These are phyloP conservation scores for Rasamsonia emersonii DNA, from an alignment of 2,329 filamentous ascomycete species.

Conservation along the genomic window DNA sequence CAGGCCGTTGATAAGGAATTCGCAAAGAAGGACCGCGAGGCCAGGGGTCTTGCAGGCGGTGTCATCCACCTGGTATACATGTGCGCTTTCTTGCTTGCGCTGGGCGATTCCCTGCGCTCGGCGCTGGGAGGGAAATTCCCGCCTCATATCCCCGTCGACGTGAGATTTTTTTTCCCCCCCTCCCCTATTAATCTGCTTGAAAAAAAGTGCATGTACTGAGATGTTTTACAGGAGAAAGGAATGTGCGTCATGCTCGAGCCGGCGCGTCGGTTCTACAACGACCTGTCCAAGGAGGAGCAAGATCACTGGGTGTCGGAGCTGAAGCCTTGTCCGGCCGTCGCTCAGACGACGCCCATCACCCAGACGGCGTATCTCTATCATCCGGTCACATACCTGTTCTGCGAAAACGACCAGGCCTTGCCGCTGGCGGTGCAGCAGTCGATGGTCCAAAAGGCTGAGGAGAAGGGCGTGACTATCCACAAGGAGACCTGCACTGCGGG, in stretches of 20 bases:
- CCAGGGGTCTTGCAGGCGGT: not conserved
- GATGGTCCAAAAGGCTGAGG: constrained; percentile 3
- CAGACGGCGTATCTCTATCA: constrained; percentile 1
- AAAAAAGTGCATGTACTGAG: not conserved
- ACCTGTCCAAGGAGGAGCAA: constrained; percentile 2
- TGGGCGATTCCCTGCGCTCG: constrained; percentile 4
- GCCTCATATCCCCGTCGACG: constrained; percentile 7
- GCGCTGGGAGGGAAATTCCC: constrained; percentile 7
- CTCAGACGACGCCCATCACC: constrained; percentile 5
- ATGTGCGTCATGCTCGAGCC: constrained; percentile 4
- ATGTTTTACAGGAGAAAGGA: constrained; percentile 5
- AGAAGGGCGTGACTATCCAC: not conserved
- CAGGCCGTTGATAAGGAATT: not conserved
- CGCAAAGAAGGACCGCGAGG: not conserved
- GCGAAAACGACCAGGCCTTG: constrained; percentile 1
- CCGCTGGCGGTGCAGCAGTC: not conserved
- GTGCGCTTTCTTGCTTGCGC: constrained; percentile 1
- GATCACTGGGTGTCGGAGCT: constrained; percentile 5
- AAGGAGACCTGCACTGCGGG: not conserved
- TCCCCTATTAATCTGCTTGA: not conserved
- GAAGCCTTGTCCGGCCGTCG: constrained; percentile 5
- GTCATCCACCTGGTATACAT: not conserved
- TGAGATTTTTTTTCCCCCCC: not conserved
- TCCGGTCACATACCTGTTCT: not conserved
- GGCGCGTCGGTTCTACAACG: not conserved